phyloP scores from a whole-genome alignment of 106 monocot genomes.

The Acanthochlamys bracteata region DNA sequence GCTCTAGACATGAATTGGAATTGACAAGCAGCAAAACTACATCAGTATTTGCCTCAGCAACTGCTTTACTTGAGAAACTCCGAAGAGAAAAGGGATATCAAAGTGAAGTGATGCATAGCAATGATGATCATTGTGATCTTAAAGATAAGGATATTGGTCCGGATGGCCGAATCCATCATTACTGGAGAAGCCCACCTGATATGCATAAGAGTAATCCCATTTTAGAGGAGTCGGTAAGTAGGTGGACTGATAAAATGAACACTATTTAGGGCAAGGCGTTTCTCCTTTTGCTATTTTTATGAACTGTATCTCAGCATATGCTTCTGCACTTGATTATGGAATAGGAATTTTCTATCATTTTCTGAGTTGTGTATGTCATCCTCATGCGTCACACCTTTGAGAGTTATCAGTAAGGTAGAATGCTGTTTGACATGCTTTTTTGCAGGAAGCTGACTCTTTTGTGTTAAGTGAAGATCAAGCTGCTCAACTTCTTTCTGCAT shows the following conservation, averaged over 20 bases:
- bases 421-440: background rate
- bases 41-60: conserved; percentile 77
- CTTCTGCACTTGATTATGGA: too few relatives aligned
- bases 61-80: conserved; percentile 87
- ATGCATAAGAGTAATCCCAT: conserved; percentile 57
- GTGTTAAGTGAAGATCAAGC: conserved; percentile 76
- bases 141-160: conserved; percentile 29
- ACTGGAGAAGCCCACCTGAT: conserved; percentile 49
- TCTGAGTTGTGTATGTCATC: too few relatives aligned
- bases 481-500: conserved; percentile 55
- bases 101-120: conserved; percentile 34
- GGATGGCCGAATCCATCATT: conserved; percentile 35
- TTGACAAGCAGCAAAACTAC: conserved; percentile 51
- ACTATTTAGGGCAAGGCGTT: too few relatives aligned
- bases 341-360: too few relatives aligned
- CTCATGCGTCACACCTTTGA: too few relatives aligned
- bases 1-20: conserved; percentile 45
- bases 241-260: too few relatives aligned
- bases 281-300: too few relatives aligned
- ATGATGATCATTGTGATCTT: conserved; percentile 19
- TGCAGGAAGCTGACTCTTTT: conserved; percentile 50
- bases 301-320: too few relatives aligned
- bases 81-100: conserved; percentile 62
- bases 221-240: too few relatives aligned
- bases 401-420: too few relatives aligned